Percentiles rank a stretch among this genome's conserved stretches.
Evolutionary conservation across 495 filamentous ascomycete species (phyloP).

Genomic region (Aspergillus panamensis): DNA sequence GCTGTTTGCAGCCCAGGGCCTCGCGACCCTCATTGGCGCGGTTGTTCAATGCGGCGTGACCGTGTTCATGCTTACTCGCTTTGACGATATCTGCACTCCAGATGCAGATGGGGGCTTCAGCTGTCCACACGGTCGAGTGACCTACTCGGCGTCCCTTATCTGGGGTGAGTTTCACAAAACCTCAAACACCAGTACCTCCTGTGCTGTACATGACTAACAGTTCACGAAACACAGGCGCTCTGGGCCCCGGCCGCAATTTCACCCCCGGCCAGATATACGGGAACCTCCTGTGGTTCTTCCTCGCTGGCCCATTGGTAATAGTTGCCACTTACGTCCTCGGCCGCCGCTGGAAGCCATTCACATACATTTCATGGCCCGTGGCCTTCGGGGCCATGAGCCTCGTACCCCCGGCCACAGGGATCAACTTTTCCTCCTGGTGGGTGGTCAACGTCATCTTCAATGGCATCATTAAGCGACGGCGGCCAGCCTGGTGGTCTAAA

Average conservation of each 20-base stretch:
- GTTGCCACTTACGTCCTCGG: slow-evolving; percentile 55
- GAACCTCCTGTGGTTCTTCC: slow-evolving; percentile 61
- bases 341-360: slow-evolving; percentile 48
- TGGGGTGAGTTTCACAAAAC: slow-evolving; percentile 49
- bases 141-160: slow-evolving; percentile 66
- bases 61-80: slow-evolving; percentile 60
- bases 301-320: slow-evolving; percentile 54
- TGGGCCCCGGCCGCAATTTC: slow-evolving; percentile 64
- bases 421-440: slow-evolving; percentile 69
- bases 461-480: slow-evolving; percentile 50
- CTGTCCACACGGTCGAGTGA: slow-evolving; percentile 64
- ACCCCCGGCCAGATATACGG: slow-evolving; percentile 66
- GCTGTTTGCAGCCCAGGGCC: slow-evolving; percentile 64
- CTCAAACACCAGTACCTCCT: neutral
- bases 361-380: slow-evolving; percentile 61
- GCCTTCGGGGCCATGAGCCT: slow-evolving; percentile 63
- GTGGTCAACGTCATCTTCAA: slow-evolving; percentile 65
- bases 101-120: slow-evolving; percentile 61
- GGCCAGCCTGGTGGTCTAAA: slow-evolving; percentile 65
- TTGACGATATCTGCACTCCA: slow-evolving; percentile 58
- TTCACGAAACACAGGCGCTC: slow-evolving; percentile 35
- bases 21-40: slow-evolving; percentile 62
- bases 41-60: slow-evolving; percentile 64
- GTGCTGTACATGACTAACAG: neutral
- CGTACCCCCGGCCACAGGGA: slow-evolving; percentile 64